Base-by-base conservation (phyloP, 164 flowering plant genomes). In the Liriodendron chinense region DNA sequence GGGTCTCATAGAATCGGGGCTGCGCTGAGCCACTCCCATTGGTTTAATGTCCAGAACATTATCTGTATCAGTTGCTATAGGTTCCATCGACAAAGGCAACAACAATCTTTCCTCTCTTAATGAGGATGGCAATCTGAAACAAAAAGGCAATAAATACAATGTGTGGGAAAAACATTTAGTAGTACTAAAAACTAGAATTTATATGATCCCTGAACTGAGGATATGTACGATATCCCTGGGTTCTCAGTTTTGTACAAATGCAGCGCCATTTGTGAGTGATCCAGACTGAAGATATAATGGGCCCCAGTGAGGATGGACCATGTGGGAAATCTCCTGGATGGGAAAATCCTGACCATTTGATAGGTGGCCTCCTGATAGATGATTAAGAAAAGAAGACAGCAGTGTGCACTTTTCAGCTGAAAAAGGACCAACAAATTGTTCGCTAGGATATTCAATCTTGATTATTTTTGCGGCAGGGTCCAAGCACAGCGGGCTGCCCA, bases 51-150 rank as follows among this genome's bases (percentile, higher is more conserved):
- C 82, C 28, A 65, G 47, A 47, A 47, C 56, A 56, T 74, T 71
- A 63, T 79, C 75, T 21, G 75, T 22, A 56, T 69, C 61, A 65
- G 70, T 61, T 64, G 67, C 22, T 64, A 68, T 23, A 65, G 84
- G 73, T 68, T 83, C 86, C 72, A 74, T 49, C 26, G 68, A 70
- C 65, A 67, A 77, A 47, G 83, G 50, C 24, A 66, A 67, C 25
- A 79, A 75, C 65, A 78, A 56, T 20, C 70, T 67, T 34, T 78
- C 81, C 26, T 68, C 74, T 22, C 47, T 72, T 75, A 73, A 68
- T 6, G 76, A 73, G 71, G 88, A 81, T 74, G 90, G 86, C 68
- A 81, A 83, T 80, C 98, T 93, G 91, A 28, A 72, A 75, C 14
- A 48, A 67, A 71, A 63, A 62, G 9, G 16, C 64, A 66, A 14